Conservation (phyloP, 192 early-diverging fungal species). For the Physocladia obscura region DNA sequence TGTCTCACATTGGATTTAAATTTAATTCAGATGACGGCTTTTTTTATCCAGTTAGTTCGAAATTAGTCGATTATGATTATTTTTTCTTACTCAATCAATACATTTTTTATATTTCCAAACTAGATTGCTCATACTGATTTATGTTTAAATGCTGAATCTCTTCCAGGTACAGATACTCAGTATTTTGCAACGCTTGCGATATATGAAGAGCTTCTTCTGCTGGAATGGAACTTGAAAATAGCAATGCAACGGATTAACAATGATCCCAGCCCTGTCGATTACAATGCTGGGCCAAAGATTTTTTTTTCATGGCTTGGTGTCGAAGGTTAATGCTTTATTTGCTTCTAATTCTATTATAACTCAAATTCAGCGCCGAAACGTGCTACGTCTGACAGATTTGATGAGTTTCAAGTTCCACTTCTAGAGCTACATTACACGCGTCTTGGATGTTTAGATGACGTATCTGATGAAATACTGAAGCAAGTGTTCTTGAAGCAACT, state of each 20-base stretch:
- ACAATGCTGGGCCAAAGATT: neutral
- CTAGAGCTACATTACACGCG: conserved; percentile 3
- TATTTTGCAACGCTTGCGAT: neutral
- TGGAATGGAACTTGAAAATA: conserved; percentile 11
- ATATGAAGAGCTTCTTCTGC: neutral
- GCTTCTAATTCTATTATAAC: neutral
- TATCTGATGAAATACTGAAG: conserved; percentile 6
- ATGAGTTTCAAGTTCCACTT: neutral
- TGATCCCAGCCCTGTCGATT: neutral
- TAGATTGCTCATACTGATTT: no score
- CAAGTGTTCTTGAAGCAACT: conserved; percentile 7
- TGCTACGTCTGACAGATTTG: neutral
- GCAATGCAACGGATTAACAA: neutral
- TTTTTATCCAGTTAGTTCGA: neutral
- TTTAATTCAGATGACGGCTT: neutral
- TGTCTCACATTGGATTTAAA: conserved; percentile 4
- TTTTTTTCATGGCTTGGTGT: neutral
- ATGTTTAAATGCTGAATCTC: no score
- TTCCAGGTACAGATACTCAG: no score
- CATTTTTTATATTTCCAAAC: no score
- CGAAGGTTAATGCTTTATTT: neutral
- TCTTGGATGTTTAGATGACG: neutral
- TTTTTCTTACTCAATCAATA: no score
- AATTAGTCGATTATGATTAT: neutral
- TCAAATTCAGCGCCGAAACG: neutral